phyloP scores from a whole-genome alignment of 1,139 yeast genomes.

The Wickerhamiella pararugosa region DNA sequence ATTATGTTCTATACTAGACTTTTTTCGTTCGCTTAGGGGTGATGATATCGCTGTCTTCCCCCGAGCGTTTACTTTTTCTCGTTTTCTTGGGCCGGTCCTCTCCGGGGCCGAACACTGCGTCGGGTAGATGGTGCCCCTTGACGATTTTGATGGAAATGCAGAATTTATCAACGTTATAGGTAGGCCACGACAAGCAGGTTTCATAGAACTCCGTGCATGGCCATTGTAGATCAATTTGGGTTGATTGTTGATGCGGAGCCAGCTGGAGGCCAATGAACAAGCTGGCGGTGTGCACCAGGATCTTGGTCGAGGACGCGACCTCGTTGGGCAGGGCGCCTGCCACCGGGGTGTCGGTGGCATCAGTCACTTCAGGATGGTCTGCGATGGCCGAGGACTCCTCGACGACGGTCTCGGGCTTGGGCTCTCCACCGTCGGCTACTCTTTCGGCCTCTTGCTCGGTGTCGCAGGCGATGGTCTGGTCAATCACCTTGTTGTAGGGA shows the following conservation, averaged over 20 bases:
- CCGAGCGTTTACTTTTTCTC: constrained; percentile 30
- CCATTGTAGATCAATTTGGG: constrained; percentile 67
- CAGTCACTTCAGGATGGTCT: constrained; percentile 4
- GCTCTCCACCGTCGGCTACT: constrained; percentile 33
- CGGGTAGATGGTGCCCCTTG: constrained; percentile 63
- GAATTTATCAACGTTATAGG: constrained; percentile 46
- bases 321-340: constrained; percentile 23
- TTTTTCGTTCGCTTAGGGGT: neutral
- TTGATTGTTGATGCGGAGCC: constrained; percentile 21
- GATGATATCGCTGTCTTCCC: neutral
- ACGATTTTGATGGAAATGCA: constrained; percentile 56
- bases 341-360: constrained; percentile 13
- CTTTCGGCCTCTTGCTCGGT: constrained; percentile 40
- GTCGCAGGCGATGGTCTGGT: constrained; percentile 37
- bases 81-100: constrained; percentile 56
- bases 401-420: constrained; percentile 36
- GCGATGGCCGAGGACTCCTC: constrained; percentile 20
- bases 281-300: constrained; percentile 48
- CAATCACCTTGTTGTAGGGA: constrained; percentile 74
- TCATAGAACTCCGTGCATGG: constrained; percentile 85
- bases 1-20: neutral
- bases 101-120: constrained; percentile 67
- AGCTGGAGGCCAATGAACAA: constrained; percentile 70
- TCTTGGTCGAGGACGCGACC: constrained; percentile 20
- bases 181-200: constrained; percentile 59